These are phyloP conservation scores for Porcisia deanei DNA, from an alignment of 208 protist genomes.

Conservation along the genomic window DNA sequence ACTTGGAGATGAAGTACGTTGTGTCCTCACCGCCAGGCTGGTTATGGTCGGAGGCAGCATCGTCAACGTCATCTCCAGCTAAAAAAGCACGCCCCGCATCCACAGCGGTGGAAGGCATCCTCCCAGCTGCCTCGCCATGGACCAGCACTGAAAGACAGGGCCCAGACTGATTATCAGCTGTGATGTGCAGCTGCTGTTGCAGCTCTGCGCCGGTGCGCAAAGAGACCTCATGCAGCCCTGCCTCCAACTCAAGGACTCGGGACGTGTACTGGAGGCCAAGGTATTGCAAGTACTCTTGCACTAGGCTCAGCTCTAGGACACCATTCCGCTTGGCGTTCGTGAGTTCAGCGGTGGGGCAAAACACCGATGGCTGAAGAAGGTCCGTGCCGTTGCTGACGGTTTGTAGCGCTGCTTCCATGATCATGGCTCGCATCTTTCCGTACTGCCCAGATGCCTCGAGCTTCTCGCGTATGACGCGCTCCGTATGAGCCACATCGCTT, in stretches of 20 bases:
- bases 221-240: constrained; percentile 34
- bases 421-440: constrained; percentile 88
- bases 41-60: constrained; percentile 23
- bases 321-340: constrained; percentile 49
- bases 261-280: constrained; percentile 82
- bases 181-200: constrained; percentile 14
- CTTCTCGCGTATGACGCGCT: constrained; percentile 70
- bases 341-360: constrained; percentile 49
- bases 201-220: constrained; percentile 24
- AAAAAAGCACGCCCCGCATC: constrained; percentile 9
- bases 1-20: constrained; percentile 88
- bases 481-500: constrained; percentile 35
- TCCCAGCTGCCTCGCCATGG: not conserved
- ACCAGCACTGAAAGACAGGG: constrained; percentile 20
- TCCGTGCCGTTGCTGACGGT: constrained; percentile 22
- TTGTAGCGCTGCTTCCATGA: constrained; percentile 80
- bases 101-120: not conserved
- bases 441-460: constrained; percentile 78
- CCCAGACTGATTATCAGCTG: not conserved
- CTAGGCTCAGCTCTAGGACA: constrained; percentile 45
- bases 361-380: constrained; percentile 23
- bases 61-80: constrained; percentile 9
- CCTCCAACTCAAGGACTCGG: constrained; percentile 76
- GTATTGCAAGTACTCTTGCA: constrained; percentile 68
- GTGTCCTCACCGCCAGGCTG: constrained; percentile 62